phyloP scores from a whole-genome alignment of 352 stramenopile species.

The Saprolegnia diclina region DNA sequence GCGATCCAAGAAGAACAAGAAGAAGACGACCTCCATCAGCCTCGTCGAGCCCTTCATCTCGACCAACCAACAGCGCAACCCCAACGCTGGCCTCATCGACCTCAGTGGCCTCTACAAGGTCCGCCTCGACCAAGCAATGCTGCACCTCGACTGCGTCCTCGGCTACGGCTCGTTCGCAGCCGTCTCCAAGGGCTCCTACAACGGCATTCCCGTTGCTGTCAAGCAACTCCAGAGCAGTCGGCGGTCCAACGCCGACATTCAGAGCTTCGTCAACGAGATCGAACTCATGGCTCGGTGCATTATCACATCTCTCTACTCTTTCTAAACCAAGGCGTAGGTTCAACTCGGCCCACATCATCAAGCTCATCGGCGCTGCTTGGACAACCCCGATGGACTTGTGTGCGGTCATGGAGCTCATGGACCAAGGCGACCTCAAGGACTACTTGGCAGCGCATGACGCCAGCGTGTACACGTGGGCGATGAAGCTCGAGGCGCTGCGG shows the following conservation, averaged over 20 bases:
- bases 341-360: conserved; percentile 1
- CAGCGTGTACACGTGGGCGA: background rate
- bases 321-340: background rate
- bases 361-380: conserved; percentile 12
- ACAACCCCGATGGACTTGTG: conserved; percentile 33
- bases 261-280: conserved; percentile 53
- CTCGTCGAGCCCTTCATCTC: too few relatives aligned
- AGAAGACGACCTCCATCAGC: too few relatives aligned
- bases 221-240: conserved; percentile 1
- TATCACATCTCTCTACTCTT: background rate
- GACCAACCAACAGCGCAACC: too few relatives aligned
- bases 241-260: conserved; percentile 26
- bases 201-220: conserved; percentile 6
- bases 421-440: conserved; percentile 37
- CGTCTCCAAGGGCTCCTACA: conserved; percentile 10
- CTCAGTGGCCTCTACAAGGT: background rate
- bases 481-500: conserved; percentile 40
- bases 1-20: too few relatives aligned
- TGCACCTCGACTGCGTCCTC: background rate
- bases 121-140: background rate
- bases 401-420: conserved; percentile 39
- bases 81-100: background rate
- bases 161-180: conserved; percentile 11
- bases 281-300: conserved; percentile 33
- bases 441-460: conserved; percentile 32